Base-by-base conservation (phyloP, 1,139 yeast genomes). In the Geotrichum phurueaensis region DNA sequence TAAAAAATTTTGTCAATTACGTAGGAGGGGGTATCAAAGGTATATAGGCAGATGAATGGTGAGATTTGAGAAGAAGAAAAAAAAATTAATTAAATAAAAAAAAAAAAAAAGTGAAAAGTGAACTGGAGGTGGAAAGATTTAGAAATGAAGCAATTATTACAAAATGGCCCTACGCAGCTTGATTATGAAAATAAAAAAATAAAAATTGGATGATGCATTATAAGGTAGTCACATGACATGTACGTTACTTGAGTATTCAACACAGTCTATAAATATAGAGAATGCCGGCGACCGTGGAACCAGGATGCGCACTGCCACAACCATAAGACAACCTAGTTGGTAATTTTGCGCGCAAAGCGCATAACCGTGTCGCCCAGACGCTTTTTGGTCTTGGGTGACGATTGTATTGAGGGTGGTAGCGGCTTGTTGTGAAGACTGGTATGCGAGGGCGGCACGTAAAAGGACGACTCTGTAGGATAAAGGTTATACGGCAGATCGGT, bases 321-420 rank as follows among this genome's bases (percentile, higher is more conserved):
- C n/a, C n/a, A 25, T 4, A 6, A 25, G 29, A 25, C 39, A 33
- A 10, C 12, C 33, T 53, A 53, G n/a, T 53, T 22, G 39, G 56
- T 33, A n/a, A 53, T 53, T 27, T 53, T 53, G 39, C 56, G 50
- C 1, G 56, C 56, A 53, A 53, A 45, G 36, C 45, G 45, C 56
- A 53, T 43, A 39, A 53, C 31, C n/a, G 51, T 53, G 51, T 49
- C 45, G 9, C 56, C 56, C 15, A 53, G 36, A 10, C 56, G 56
- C 33, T 23, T 20, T n/a, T 25, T 15, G 2, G 52, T 25, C 52
- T 25, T 25, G 12, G 31, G 39, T 4, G 22, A 27, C 43, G 53
- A 13, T 31, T 33, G 39, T 12, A 33, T 10, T 4, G 39, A 33
- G 20, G 20, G 39, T 13, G 18, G 18, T 9, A 20, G 33, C 20